A percentile compares a stretch with the other conserved stretches of the same genome.
Conservation (phyloP, 2,329 filamentous ascomycete species). For the Colletotrichum scovillei region DNA sequence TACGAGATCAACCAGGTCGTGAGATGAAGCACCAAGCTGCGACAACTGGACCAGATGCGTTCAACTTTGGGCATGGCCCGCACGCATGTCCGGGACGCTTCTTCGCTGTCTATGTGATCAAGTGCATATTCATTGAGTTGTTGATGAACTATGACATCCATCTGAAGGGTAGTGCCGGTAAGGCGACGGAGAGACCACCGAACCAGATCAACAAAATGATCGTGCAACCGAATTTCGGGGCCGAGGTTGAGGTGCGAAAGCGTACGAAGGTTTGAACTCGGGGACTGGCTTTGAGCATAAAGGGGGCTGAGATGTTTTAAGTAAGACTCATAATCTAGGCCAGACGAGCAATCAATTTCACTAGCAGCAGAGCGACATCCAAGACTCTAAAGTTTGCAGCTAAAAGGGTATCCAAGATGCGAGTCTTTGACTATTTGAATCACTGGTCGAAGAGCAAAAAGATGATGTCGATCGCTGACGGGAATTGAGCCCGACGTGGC, state of each 20-base stretch:
- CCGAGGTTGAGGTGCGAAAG: constrained; percentile 25
- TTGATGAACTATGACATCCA: constrained; percentile 34
- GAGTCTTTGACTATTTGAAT: too few species aligned
- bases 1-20: constrained; percentile 33
- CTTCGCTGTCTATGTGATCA: constrained; percentile 37
- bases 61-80: constrained; percentile 50
- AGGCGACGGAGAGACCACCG: background rate
- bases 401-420: background rate
- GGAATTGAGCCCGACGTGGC: background rate
- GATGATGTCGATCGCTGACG: background rate
- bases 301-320: too few species aligned
- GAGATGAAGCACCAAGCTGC: constrained; percentile 44
- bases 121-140: constrained; percentile 33
- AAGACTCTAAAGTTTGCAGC: background rate
- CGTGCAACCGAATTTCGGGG: constrained; percentile 1
- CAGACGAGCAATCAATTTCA: too few species aligned
- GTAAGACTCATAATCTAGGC: background rate
- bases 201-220: constrained; percentile 6
- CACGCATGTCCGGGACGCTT: constrained; percentile 36
- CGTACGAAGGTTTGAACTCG: background rate
- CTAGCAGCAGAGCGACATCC: background rate
- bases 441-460: background rate
- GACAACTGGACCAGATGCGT: constrained; percentile 49
- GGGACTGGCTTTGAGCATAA: too few species aligned
- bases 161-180: background rate